Percentiles rank a stretch among this genome's conserved stretches.
phyloP scores from a whole-genome alignment of 2,329 filamentous ascomycete genomes.

The Talaromyces sp. region DNA sequence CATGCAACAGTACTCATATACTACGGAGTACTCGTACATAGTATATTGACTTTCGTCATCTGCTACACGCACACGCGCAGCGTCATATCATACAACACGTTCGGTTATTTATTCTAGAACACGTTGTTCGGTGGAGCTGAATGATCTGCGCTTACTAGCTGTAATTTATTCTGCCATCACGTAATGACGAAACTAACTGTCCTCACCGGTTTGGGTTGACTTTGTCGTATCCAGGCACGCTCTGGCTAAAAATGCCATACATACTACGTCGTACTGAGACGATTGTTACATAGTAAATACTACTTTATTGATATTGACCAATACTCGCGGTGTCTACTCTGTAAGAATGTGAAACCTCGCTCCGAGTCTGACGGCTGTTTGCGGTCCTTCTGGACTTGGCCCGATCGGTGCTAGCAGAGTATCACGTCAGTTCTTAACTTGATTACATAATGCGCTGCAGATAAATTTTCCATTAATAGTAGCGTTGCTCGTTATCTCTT shows the following conservation, averaged over 20 bases:
- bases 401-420: neutral
- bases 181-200: neutral
- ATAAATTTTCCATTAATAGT: neutral
- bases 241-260: neutral
- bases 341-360: neutral
- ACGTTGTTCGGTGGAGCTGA: neutral
- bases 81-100: too few species aligned
- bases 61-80: neutral
- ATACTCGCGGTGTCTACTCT: neutral
- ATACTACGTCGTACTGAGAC: too few species aligned
- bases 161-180: slow-evolving; percentile 4
- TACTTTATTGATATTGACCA: neutral
- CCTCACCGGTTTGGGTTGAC: neutral
- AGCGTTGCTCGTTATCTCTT: neutral
- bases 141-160: slow-evolving; percentile 9
- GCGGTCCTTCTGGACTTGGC: neutral
- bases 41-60: neutral
- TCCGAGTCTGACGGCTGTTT: neutral
- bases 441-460: neutral
- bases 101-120: slow-evolving; percentile 5
- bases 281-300: neutral
- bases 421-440: slow-evolving; percentile 3
- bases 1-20: too few species aligned
- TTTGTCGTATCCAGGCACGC: neutral
- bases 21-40: neutral